Evolutionary conservation across 805 yeast genomes (phyloP).

Genomic region (Hyphopichia homilentoma): DNA sequence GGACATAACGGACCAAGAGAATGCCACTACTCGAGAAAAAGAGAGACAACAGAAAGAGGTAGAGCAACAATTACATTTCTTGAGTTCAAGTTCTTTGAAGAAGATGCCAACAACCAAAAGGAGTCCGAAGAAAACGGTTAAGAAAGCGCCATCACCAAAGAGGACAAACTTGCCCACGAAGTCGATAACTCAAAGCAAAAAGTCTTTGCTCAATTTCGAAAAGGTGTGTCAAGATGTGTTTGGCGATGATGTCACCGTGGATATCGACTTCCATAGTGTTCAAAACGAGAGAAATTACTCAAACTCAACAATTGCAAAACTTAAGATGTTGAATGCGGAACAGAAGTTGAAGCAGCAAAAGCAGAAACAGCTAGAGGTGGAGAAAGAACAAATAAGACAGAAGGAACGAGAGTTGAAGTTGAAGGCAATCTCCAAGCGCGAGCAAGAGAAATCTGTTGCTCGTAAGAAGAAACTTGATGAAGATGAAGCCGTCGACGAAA

Average conservation of each 20-base stretch:
- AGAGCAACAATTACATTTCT: no score
- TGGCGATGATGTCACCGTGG: conserved; percentile 19
- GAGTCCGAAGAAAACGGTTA: conserved; percentile 6
- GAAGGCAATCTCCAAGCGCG: conserved; percentile 7
- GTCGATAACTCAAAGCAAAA: conserved; percentile 8
- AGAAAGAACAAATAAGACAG: no score
- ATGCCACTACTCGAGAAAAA: not conserved
- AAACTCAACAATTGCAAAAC: no score
- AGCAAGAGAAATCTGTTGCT: conserved; percentile 7
- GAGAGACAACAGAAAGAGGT: no score
- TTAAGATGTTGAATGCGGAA: not conserved
- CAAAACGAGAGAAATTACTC: no score
- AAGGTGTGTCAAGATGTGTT: conserved; percentile 30
- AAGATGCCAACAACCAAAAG: not conserved
- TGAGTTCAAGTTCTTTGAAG: no score
- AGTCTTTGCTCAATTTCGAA: conserved; percentile 27
- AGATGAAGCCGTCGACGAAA: conserved; percentile 10
- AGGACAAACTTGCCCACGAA: not conserved
- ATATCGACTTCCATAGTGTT: no score
- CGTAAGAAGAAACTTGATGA: conserved; percentile 8
- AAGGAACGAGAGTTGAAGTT: conserved; percentile 3
- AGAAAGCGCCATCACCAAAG: not conserved
- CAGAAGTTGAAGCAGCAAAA: not conserved
- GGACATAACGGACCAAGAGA: not conserved
- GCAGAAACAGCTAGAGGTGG: conserved; percentile 3